phyloP scores from a whole-genome alignment of 148 eudicot genomes.

The Spergularia bocconei region DNA sequence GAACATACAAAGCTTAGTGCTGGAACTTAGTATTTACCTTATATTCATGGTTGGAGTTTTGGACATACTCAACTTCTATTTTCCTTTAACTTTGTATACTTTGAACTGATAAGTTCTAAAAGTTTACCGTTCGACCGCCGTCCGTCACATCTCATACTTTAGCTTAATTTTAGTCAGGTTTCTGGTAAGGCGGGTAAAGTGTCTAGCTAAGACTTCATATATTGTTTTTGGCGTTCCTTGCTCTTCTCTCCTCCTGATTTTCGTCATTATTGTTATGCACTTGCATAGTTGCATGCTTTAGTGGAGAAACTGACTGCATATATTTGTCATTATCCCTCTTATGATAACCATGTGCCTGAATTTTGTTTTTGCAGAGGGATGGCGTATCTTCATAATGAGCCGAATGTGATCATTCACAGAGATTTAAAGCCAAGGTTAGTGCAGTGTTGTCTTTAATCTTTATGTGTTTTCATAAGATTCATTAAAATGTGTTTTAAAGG shows the following conservation, averaged over 20 bases:
- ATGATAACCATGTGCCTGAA: slow-evolving; percentile 16
- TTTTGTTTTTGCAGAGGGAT: slow-evolving; percentile 65
- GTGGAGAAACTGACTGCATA: slow-evolving; percentile 11
- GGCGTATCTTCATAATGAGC: slow-evolving; percentile 96
- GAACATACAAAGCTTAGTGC: too few species aligned
- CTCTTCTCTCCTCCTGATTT: background rate
- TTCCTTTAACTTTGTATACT: too few species aligned
- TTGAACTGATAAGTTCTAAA: too few species aligned
- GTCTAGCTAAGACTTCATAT: too few species aligned
- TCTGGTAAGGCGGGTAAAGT: too few species aligned
- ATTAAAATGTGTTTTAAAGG: background rate
- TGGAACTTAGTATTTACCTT: too few species aligned
- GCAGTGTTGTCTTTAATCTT: background rate
- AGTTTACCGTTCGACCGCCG: too few species aligned
- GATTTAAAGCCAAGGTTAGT: slow-evolving; percentile 93
- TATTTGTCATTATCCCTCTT: background rate
- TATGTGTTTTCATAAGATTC: background rate
- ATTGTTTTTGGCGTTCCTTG: background rate
- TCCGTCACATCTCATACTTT: too few species aligned
- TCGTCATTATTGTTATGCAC: background rate
- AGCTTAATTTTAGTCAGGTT: too few species aligned
- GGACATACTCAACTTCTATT: too few species aligned
- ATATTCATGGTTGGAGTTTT: too few species aligned
- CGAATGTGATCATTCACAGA: slow-evolving; percentile 88
- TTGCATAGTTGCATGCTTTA: background rate